Base-by-base conservation (phyloP, 345 rosid species). In the Ailanthus altissimus region DNA sequence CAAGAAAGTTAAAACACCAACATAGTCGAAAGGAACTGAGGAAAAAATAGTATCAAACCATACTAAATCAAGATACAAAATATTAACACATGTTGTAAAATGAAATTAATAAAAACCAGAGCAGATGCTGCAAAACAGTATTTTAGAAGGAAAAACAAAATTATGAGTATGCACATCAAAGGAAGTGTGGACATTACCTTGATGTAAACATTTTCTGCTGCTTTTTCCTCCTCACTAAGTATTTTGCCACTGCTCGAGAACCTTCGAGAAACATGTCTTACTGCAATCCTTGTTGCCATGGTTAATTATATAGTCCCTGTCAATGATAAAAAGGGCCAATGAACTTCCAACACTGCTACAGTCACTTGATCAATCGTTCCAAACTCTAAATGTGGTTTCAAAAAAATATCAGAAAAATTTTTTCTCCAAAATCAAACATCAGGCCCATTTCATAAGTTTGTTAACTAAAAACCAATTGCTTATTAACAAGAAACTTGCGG, bases 131-230 rank as follows among this genome's bases (percentile, higher is more conserved):
- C n/a, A n/a, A n/a, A n/a, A n/a, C n/a, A n/a, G n/a, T n/a, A n/a
- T n/a, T n/a, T n/a, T n/a, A n/a, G n/a, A n/a, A n/a, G n/a, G n/a
- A n/a, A n/a, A n/a, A n/a, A n/a, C n/a, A n/a, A n/a, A n/a, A 14
- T 15, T 46, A 51, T n/a, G 5, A 3, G 42, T 7, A 15, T 25
- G 49, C 42, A 10, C 13, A 58, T 62, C 47, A 8, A 77, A 25
- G 18, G 6, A 2, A 36, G n/a, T 62, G 38, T 49, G 32, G 4
- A n/a, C 1, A 59, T 43, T 80, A 91, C 98, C 93, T 94, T 92
- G 75, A 96, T 96, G 89, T 86, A 96, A 74, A 96, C 78, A 80
- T 88, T 97, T 82, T 97, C 98, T 1, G 98, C 98, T 68, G 98
- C 98, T 45, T 83, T 97, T 83, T 94, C 99, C 88, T 96, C 99